Evolutionary conservation across 2,329 filamentous ascomycete genomes (phyloP).

Genomic region (Balansia obtecta): DNA sequence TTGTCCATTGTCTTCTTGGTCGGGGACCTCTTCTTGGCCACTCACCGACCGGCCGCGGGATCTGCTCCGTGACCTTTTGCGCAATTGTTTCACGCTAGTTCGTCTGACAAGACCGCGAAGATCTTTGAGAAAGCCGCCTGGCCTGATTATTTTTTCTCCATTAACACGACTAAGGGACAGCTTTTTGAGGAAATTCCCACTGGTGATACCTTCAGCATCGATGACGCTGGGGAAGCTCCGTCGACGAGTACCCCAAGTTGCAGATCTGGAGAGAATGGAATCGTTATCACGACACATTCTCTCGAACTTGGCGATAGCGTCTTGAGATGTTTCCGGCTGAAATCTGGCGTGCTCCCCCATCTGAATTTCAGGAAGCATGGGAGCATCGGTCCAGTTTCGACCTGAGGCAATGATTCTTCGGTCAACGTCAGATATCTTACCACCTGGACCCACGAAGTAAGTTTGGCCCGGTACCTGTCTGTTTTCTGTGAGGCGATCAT

Average conservation of each 20-base stretch:
- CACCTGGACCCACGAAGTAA: constrained; percentile 32
- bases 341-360: constrained; percentile 16
- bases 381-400: constrained; percentile 37
- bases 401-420: constrained; percentile 35
- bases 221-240: constrained; percentile 47
- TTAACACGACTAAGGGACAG: constrained; percentile 37
- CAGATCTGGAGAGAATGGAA: constrained; percentile 48
- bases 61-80: constrained; percentile 34
- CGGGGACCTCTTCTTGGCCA: constrained; percentile 19
- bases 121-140: constrained; percentile 34
- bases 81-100: constrained; percentile 30
- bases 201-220: constrained; percentile 39
- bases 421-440: constrained; percentile 32
- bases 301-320: constrained; percentile 40
- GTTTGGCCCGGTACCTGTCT: constrained; percentile 33
- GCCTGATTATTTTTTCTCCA: constrained; percentile 30
- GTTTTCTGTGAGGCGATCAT: constrained; percentile 38
- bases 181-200: constrained; percentile 52
- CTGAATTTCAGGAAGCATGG: constrained; percentile 33
- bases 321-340: constrained; percentile 39
- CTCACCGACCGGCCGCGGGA: constrained; percentile 4
- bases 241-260: constrained; percentile 58
- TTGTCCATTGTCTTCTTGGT: constrained; percentile 12
- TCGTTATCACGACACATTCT: constrained; percentile 40
- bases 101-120: constrained; percentile 37